Percentiles rank a stretch among this genome's conserved stretches.
These are phyloP conservation scores for Aspergillus bombycis DNA, from an alignment of 2,329 filamentous ascomycete species.

Conservation along the genomic window DNA sequence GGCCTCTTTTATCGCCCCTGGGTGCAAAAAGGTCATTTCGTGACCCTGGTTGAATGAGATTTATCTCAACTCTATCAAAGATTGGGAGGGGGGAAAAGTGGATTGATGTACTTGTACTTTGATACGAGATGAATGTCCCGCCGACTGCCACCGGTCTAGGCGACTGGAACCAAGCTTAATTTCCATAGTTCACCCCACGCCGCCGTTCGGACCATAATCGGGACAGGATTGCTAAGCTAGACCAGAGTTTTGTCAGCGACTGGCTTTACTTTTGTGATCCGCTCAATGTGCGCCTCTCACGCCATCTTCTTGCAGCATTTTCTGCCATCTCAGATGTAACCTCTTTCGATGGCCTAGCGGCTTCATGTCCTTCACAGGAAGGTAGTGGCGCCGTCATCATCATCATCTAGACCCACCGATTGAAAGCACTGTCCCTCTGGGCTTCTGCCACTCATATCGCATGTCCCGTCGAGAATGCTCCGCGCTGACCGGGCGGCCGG, in stretches of 20 bases:
- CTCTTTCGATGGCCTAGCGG: slow-evolving; percentile 27
- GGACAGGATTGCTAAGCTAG: slow-evolving; percentile 11
- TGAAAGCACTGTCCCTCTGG: slow-evolving; percentile 2
- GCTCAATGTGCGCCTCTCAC: neutral
- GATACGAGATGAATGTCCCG: neutral
- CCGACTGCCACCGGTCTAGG: neutral
- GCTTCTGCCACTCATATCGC: slow-evolving; percentile 14
- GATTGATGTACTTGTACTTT: neutral
- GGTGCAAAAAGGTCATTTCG: neutral
- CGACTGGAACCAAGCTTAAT: slow-evolving; percentile 5
- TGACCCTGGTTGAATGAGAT: neutral
- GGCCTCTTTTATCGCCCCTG: neutral
- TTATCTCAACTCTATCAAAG: neutral
- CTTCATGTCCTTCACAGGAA: slow-evolving; percentile 22
- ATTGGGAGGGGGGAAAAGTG: neutral
- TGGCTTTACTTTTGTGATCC: neutral
- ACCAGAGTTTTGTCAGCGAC: slow-evolving; percentile 17
- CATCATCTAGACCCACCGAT: slow-evolving; percentile 11
- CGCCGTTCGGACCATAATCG: neutral
- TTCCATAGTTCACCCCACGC: neutral
- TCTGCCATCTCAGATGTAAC: slow-evolving; percentile 6
- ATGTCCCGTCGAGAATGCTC: slow-evolving; percentile 37
- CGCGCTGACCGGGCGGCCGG: slow-evolving; percentile 28
- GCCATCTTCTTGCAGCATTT: slow-evolving; percentile 1
- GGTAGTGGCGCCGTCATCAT: slow-evolving; percentile 19